These are phyloP conservation scores for Polytrichum formosum DNA, from an alignment of 225 moss, liverwort and hornwort genomes.

Conservation along the genomic window DNA sequence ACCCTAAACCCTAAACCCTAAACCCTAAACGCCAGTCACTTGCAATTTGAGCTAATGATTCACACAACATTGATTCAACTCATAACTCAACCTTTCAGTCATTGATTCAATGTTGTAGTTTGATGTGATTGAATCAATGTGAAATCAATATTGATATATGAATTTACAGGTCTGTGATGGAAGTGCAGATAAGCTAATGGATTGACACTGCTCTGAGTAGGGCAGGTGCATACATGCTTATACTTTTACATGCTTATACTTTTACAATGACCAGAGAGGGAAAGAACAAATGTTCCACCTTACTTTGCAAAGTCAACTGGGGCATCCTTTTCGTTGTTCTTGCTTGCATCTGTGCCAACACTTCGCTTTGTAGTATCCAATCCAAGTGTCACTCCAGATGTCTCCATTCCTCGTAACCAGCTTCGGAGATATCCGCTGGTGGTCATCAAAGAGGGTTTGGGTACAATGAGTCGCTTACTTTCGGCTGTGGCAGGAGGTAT, in stretches of 20 bases:
- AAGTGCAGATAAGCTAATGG: too few species aligned
- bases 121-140: too few species aligned
- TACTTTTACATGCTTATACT: too few species aligned
- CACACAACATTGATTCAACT: too few species aligned
- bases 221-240: too few species aligned
- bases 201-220: too few species aligned
- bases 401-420: constrained; percentile 81
- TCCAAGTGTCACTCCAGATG: constrained; percentile 33
- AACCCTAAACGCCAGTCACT: not conserved
- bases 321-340: constrained; percentile 35
- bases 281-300: not conserved
- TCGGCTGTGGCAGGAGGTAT: constrained; percentile 17
- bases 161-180: too few species aligned
- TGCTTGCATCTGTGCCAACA: constrained; percentile 25
- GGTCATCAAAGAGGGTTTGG: constrained; percentile 29
- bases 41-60: too few species aligned
- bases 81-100: too few species aligned
- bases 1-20: not conserved
- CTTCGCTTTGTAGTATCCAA: constrained; percentile 36
- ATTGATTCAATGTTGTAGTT: too few species aligned
- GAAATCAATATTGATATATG: too few species aligned
- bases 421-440: constrained; percentile 74
- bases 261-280: too few species aligned
- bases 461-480: constrained; percentile 23
- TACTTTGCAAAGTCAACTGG: constrained; percentile 65